Base-by-base conservation (phyloP, 2,329 filamentous ascomycete species). In the Botrytis porri region DNA sequence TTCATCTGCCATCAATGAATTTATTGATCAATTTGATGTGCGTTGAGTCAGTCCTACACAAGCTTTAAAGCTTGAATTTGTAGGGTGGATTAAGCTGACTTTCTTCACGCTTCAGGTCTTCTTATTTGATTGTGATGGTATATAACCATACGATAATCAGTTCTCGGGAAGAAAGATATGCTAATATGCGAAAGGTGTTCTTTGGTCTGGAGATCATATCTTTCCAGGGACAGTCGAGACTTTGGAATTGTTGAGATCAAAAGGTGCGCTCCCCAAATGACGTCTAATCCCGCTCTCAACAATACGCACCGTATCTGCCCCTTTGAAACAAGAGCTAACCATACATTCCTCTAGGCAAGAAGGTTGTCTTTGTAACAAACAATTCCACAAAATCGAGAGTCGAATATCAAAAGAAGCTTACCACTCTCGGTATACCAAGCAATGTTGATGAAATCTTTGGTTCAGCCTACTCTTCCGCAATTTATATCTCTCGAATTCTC, bases 51-150 rank as follows among this genome's bases (percentile, higher is more conserved):
- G 73, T 77, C 72, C 73, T 67, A 51, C 54, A 39, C 62, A 60
- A 45, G 70, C 48, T 37, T 43, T 1, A 20, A 57, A 37, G 37
- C 73, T 59, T 69, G 20, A 45, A 72, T 69, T 45, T 25, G 54
- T 69, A 70, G 54, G 66, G 41, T 39, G 73, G 51, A 54, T 54
- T 29, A 61, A 57, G 66, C 71, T 75, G 57, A 76, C 77, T 79
- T 73, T 69, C 32, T 77, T 77, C 73, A 71, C 65, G 22, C 67
- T 64, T 74, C 73, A 97, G 94, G 90, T 93, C 51, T 98, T 99
- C 81, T 86, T 99, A 20, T 93, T 99, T 80, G 96, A 99, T 82
- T 99, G 96, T 84, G 96, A 99, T 89, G 96, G 95, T 97, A 85
- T 79, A 86, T n/a, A n/a, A n/a, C n/a, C n/a, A n/a, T 80, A 48